phyloP scores from a whole-genome alignment of 805 yeast species.

The Teunomyces barrocoloradensis region DNA sequence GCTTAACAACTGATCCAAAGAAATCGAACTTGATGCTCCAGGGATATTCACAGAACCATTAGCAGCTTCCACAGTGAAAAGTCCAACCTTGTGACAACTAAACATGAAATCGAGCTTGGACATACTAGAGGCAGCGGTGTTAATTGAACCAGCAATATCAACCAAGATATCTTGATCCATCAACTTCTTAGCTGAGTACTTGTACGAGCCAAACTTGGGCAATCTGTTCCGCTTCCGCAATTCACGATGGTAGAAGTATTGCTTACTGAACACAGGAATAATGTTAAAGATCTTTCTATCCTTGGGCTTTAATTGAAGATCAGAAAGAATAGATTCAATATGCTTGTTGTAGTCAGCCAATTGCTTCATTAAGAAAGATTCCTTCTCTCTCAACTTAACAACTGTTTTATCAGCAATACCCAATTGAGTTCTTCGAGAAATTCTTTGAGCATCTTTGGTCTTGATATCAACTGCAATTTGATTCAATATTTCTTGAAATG shows the following conservation, averaged over 20 bases:
- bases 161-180: constrained; percentile 68
- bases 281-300: constrained; percentile 48
- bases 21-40: constrained; percentile 53
- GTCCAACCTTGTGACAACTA: constrained; percentile 70
- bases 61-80: constrained; percentile 71
- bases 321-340: constrained; percentile 42
- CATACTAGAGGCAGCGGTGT: constrained; percentile 39
- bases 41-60: constrained; percentile 67
- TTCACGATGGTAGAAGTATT: constrained; percentile 72
- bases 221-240: constrained; percentile 62
- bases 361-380: constrained; percentile 43
- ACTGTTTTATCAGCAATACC: constrained; percentile 41
- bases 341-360: constrained; percentile 47
- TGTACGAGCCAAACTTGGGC: constrained; percentile 75
- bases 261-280: constrained; percentile 62
- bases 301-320: constrained; percentile 44
- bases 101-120: constrained; percentile 73
- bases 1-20: constrained; percentile 69
- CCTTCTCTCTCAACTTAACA: constrained; percentile 44
- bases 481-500: constrained; percentile 76
- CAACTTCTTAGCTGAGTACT: constrained; percentile 71
- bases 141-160: constrained; percentile 54
- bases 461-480: constrained; percentile 80
- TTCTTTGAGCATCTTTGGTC: constrained; percentile 45
- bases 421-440: constrained; percentile 40